Conservation (phyloP, 139 green algal genomes). For the Volvox africanus region DNA sequence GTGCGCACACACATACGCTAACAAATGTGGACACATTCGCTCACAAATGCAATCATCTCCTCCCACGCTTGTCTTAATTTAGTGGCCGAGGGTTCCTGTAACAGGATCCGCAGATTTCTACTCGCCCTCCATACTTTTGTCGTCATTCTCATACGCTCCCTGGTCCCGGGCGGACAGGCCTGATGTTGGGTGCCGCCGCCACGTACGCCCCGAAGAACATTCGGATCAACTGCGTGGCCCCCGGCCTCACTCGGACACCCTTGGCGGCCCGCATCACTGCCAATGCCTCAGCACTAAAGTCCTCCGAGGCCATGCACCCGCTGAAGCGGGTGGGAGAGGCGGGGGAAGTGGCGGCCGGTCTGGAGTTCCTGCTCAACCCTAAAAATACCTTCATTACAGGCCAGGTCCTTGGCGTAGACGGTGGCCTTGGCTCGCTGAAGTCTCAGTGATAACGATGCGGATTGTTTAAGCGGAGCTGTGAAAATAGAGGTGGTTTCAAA, state of each 20-base stretch:
- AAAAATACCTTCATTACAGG: slow-evolving; percentile 79
- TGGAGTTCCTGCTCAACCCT: slow-evolving; percentile 82
- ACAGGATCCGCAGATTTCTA: background rate
- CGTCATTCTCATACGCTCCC: background rate
- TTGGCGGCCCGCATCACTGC: slow-evolving; percentile 74
- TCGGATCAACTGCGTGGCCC: slow-evolving; percentile 86
- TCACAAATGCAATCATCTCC: no score
- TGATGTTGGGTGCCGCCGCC: slow-evolving; percentile 72
- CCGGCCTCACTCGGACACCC: slow-evolving; percentile 72
- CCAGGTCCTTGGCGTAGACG: slow-evolving; percentile 73
- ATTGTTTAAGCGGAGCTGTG: no score
- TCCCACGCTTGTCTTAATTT: no score
- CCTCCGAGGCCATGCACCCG: slow-evolving; percentile 77
- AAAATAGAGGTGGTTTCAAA: no score
- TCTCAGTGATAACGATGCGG: slow-evolving; percentile 48
- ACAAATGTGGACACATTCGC: no score
- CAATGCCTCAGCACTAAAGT: slow-evolving; percentile 70
- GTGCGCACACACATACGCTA: no score
- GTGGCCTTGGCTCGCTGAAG: slow-evolving; percentile 69
- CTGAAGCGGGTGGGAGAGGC: slow-evolving; percentile 82
- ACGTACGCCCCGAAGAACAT: slow-evolving; percentile 90
- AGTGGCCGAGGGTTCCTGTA: no score
- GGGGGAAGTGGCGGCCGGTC: slow-evolving; percentile 76
- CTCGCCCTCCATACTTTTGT: background rate
- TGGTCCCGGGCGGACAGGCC: slow-evolving; percentile 27